These are phyloP conservation scores for Ceratobasidium sp. DNA, from an alignment of 1,284 basidiomycete genomes.

Conservation along the genomic window DNA sequence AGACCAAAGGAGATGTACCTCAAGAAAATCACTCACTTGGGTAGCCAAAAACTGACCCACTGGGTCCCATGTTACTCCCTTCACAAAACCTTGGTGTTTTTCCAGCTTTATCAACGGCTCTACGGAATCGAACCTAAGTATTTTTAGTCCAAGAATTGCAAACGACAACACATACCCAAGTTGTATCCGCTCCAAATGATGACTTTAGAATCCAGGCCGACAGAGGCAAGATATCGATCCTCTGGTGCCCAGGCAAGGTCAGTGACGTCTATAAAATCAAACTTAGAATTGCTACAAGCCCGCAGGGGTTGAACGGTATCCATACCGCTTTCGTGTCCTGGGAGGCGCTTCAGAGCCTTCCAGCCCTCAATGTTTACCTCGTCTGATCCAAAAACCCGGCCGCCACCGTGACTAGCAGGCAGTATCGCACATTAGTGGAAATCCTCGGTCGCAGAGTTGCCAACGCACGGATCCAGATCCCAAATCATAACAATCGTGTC, in stretches of 20 bases:
- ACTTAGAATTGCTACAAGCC: not conserved
- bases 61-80: constrained; percentile 98
- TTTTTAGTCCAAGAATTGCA: not conserved
- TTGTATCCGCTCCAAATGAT: constrained; percentile 93
- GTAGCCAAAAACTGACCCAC: constrained; percentile 96
- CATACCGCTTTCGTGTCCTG: constrained; percentile 91
- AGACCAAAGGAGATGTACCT: not conserved
- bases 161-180: constrained; percentile 65
- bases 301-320: not conserved
- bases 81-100: constrained; percentile 94
- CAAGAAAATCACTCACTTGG: constrained; percentile 50
- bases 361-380: constrained; percentile 97
- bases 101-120: constrained; percentile 85
- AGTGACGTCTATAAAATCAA: constrained; percentile 78
- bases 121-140: constrained; percentile 48
- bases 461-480: constrained; percentile 92
- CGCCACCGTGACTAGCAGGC: constrained; percentile 67
- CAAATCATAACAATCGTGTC: constrained; percentile 96
- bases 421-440: too few species aligned
- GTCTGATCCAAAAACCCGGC: constrained; percentile 90
- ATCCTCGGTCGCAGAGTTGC: not conserved
- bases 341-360: constrained; percentile 90
- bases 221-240: constrained; percentile 91
- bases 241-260: constrained; percentile 95
- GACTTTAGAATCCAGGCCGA: constrained; percentile 90